Conservation (phyloP, 306 rosid genomes). For the Notholithocarpus densiflorus region DNA sequence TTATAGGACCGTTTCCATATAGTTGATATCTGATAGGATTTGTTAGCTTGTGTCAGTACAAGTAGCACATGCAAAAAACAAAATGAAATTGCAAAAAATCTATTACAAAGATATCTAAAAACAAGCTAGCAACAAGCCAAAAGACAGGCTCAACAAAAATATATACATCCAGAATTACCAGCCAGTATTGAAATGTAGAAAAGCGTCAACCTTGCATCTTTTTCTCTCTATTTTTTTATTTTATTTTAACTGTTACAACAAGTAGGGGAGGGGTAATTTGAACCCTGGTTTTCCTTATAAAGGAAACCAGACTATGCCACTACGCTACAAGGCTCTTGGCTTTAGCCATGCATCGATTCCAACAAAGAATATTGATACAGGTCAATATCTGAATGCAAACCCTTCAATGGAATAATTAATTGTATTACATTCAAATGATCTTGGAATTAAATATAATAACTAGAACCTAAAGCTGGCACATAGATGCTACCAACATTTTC, state of each 20-base stretch:
- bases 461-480: background rate
- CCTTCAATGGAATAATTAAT: background rate
- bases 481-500: background rate
- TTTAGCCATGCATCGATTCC: background rate
- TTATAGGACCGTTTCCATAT: conserved; percentile 76
- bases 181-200: background rate
- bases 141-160: conserved; percentile 5
- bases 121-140: conserved; percentile 21
- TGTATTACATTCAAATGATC: background rate
- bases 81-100: background rate
- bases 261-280: too few species aligned
- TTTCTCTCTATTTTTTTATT: too few species aligned
- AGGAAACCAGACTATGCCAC: too few species aligned
- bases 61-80: conserved; percentile 6
- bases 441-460: background rate
- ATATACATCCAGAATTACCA: background rate
- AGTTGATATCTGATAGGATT: conserved; percentile 68
- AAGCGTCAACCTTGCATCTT: background rate
- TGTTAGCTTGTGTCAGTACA: conserved; percentile 26
- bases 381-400: background rate
- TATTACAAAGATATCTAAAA: background rate
- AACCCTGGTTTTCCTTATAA: too few species aligned
- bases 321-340: too few species aligned
- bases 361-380: background rate
- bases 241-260: too few species aligned